phyloP scores from a whole-genome alignment of 768 basidiomycete genomes.

The Tephrocybe rancida region DNA sequence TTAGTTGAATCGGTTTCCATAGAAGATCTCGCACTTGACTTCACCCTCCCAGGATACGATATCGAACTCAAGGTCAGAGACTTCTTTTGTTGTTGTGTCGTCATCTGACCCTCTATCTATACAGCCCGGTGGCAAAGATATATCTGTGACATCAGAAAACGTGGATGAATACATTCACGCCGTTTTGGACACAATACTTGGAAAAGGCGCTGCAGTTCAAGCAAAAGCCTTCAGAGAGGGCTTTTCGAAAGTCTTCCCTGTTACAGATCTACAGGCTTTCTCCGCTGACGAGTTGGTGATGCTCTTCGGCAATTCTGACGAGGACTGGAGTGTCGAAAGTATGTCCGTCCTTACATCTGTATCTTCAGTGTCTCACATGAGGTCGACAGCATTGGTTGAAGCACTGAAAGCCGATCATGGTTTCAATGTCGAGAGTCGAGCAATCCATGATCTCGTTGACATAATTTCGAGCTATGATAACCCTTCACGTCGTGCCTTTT shows the following conservation, averaged over 20 bases:
- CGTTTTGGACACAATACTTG: constrained; percentile 87
- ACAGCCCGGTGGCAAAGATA: constrained; percentile 79
- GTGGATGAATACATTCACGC: constrained; percentile 87
- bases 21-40: constrained; percentile 92
- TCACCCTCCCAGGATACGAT: constrained; percentile 95
- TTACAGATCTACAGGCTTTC: constrained; percentile 88
- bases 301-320: constrained; percentile 95
- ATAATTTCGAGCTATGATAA: constrained; percentile 83
- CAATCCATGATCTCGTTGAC: constrained; percentile 86
- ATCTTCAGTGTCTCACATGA: constrained; percentile 12
- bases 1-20: constrained; percentile 66
- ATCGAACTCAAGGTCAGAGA: constrained; percentile 81
- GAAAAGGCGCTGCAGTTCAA: constrained; percentile 75
- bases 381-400: constrained; percentile 73
- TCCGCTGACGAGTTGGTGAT: constrained; percentile 94
- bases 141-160: constrained; percentile 84
- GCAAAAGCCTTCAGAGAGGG: constrained; percentile 92
- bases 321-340: constrained; percentile 96
- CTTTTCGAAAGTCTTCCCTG: constrained; percentile 95
- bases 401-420: constrained; percentile 97
- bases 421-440: constrained; percentile 92
- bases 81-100: not conserved
- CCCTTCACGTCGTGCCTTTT: constrained; percentile 77
- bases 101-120: constrained; percentile 1
- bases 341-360: constrained; percentile 28